Percentiles rank a stretch among this genome's conserved stretches.
phyloP scores from a whole-genome alignment of 768 basidiomycete genomes.

The Mycena floridula region DNA sequence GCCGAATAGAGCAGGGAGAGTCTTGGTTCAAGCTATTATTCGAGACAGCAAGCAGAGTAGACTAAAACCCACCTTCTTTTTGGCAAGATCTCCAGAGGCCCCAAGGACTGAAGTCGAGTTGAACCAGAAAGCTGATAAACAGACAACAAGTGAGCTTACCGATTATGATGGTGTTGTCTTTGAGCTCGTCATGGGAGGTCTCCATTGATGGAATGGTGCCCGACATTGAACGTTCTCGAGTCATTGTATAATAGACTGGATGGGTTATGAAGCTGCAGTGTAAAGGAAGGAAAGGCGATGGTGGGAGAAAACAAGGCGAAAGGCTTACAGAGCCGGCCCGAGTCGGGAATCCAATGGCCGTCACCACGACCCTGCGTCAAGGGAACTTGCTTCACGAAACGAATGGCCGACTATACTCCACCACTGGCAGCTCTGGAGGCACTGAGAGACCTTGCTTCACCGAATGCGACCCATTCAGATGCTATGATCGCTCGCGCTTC shows the following conservation, averaged over 20 bases:
- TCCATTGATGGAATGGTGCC: slow-evolving; percentile 93
- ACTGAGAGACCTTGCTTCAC: slow-evolving; percentile 58
- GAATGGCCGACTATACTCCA: too few species aligned
- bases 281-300: neutral
- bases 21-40: slow-evolving; percentile 40
- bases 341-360: neutral
- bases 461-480: slow-evolving; percentile 33
- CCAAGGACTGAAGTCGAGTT: slow-evolving; percentile 65
- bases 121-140: slow-evolving; percentile 4
- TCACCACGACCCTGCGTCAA: too few species aligned
- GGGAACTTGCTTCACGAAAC: too few species aligned
- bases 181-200: slow-evolving; percentile 61
- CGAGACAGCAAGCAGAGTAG: slow-evolving; percentile 1
- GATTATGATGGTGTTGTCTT: slow-evolving; percentile 84
- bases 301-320: slow-evolving; percentile 7
- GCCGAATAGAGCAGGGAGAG: slow-evolving; percentile 91
- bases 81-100: slow-evolving; percentile 95
- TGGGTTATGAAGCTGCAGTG: slow-evolving; percentile 3
- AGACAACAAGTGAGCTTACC: too few species aligned
- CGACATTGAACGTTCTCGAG: slow-evolving; percentile 52
- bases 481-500: slow-evolving; percentile 60
- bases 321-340: neutral
- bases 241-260: slow-evolving; percentile 25
- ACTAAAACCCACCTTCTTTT: slow-evolving; percentile 76
- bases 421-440: too few species aligned